Percentiles rank a stretch among this genome's conserved stretches.
Evolutionary conservation across 768 basidiomycete genomes (phyloP).

Genomic region (Suillus cothurnatus): DNA sequence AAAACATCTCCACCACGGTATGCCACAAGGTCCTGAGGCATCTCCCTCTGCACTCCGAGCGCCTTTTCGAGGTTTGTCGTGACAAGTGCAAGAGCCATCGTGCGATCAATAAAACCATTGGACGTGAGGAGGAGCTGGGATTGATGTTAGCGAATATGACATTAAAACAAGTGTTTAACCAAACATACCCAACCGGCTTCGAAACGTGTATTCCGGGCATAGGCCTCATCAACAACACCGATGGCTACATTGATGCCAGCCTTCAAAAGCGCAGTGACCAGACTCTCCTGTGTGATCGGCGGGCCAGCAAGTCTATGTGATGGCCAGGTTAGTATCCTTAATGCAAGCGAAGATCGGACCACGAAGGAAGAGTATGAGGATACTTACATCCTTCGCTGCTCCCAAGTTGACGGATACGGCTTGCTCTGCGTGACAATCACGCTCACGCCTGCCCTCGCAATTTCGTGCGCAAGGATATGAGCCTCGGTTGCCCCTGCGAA

Average conservation of each 20-base stretch:
- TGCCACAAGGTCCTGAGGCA: slow-evolving; percentile 41
- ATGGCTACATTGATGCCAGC: slow-evolving; percentile 67
- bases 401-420: slow-evolving; percentile 69
- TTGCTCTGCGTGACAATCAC: slow-evolving; percentile 69
- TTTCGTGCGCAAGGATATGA: slow-evolving; percentile 66
- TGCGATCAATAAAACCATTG: slow-evolving; percentile 37
- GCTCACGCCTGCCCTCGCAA: slow-evolving; percentile 65
- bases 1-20: slow-evolving; percentile 39
- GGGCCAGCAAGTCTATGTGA: slow-evolving; percentile 61
- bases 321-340: not conserved
- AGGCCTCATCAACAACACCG: slow-evolving; percentile 41
- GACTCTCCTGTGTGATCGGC: slow-evolving; percentile 59
- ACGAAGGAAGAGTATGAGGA: not conserved
- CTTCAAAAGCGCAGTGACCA: slow-evolving; percentile 53
- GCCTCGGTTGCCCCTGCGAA: slow-evolving; percentile 65
- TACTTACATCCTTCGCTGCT: slow-evolving; percentile 60
- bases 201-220: slow-evolving; percentile 38
- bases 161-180: not conserved
- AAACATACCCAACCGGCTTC: slow-evolving; percentile 41
- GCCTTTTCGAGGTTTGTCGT: slow-evolving; percentile 46
- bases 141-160: not conserved
- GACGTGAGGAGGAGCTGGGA: slow-evolving; percentile 42
- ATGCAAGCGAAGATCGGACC: not conserved
- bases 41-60: slow-evolving; percentile 34
- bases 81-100: slow-evolving; percentile 38